Base-by-base conservation (phyloP, 768 basidiomycete genomes). In the Suillus discolor region DNA sequence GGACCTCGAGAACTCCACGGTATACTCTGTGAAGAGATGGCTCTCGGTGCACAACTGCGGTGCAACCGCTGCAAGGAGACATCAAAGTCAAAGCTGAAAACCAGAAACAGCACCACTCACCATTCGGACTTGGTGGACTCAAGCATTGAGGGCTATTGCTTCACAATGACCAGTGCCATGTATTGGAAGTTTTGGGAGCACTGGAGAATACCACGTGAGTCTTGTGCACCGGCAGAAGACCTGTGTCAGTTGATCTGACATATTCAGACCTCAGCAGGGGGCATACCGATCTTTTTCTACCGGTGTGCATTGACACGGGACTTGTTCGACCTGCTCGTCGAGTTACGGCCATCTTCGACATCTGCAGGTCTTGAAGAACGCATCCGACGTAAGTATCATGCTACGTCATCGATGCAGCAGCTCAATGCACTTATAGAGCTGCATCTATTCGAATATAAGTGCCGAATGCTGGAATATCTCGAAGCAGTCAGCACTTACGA, bases 271-370 rank as follows among this genome's bases (percentile, higher is more conserved):
- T 41, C 15, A 6, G 2, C 45, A 74, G 73, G 36, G 3, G 67
- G 62, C 5, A 60, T 74, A 9, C 73, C 72, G 1, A 41, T 63
- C 49, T 74, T 74, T 45, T 66, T 68, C 55, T 55, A 71, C 54
- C 61, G 62, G 2, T 72, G 70, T 39, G 70, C 66, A 0, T 39
- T 73, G 9, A 72, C 71, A 1, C 62, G 67, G 6, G 71, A 75
- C 2, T 70, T 76, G 3, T 73, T 67, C 54, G 65, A 74, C 54
- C 36, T 74, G 0, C 70, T 76, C 25, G 51, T 72, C 25, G 72
- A 75, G 66, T 11, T 76, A 2, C 54, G 72, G 2, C 70, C 64
- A 2, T 67, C 68, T 0, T 62, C 45, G 5, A 73, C 71, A 9
- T 69, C 75, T 15, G 67, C 57, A 0, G 69, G 66, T 18, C 62